These are phyloP conservation scores for Primulina eburnea DNA, from an alignment of 257 asterid genomes.

Conservation along the genomic window DNA sequence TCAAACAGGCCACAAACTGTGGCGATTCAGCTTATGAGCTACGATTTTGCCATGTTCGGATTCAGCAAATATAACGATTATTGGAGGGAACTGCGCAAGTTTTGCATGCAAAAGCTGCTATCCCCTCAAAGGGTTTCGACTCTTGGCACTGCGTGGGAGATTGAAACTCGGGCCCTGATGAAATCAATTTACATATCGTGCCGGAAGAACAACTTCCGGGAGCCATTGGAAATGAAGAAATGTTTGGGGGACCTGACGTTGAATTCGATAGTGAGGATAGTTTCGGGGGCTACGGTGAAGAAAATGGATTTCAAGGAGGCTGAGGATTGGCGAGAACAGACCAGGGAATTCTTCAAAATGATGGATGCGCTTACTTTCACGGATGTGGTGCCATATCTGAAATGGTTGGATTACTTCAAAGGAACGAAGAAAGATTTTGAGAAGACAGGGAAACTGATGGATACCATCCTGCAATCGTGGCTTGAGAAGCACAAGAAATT, in stretches of 20 bases:
- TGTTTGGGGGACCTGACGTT: constrained; percentile 21
- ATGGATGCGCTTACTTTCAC: constrained; percentile 12
- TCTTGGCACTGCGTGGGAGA: neutral
- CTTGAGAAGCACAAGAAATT: constrained; percentile 15
- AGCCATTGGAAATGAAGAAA: constrained; percentile 14
- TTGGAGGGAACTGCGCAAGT: constrained; percentile 29
- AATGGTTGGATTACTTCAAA: constrained; percentile 22
- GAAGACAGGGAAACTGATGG: constrained; percentile 15
- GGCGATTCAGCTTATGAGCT: constrained; percentile 22
- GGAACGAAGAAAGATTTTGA: constrained; percentile 15
- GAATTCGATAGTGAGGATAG: constrained; percentile 22
- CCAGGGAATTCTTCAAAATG: constrained; percentile 19
- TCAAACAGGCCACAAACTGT: constrained; percentile 21
- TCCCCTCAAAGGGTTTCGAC: constrained; percentile 14
- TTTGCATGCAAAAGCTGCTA: constrained; percentile 9
- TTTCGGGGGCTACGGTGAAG: constrained; percentile 26
- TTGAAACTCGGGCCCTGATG: neutral
- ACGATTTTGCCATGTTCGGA: constrained; percentile 27
- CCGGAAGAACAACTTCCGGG: neutral
- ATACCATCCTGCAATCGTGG: constrained; percentile 25
- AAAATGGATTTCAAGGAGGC: neutral
- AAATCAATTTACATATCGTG: neutral
- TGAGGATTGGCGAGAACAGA: neutral
- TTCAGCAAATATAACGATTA: constrained; percentile 24
- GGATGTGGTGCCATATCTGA: constrained; percentile 23